phyloP scores from a whole-genome alignment of 2,329 filamentous ascomycete genomes.

The Nannizziopsis barbatae region DNA sequence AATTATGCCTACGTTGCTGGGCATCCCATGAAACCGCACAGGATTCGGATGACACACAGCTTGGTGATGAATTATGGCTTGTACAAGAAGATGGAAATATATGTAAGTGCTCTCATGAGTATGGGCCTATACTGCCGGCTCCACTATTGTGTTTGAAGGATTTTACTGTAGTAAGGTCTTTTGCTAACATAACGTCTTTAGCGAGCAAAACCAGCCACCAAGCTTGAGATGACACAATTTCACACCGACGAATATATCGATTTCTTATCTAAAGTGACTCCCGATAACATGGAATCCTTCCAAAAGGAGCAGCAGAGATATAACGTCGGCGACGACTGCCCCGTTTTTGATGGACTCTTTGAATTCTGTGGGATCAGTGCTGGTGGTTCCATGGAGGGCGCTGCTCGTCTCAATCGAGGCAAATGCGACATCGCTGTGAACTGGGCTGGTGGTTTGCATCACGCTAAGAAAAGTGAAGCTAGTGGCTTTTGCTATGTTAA shows the following conservation, averaged over 20 bases:
- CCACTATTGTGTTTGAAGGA: not conserved
- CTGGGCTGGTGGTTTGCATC: slow-evolving; percentile 93
- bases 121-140: too few species aligned
- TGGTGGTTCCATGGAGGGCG: slow-evolving; percentile 59
- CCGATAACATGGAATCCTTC: slow-evolving; percentile 95
- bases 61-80: slow-evolving; percentile 62
- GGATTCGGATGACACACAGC: slow-evolving; percentile 55
- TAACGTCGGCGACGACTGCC: slow-evolving; percentile 55
- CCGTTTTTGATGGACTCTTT: slow-evolving; percentile 59
- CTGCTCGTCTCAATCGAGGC: slow-evolving; percentile 54
- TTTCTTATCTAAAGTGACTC: slow-evolving; percentile 75
- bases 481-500: slow-evolving; percentile 99
- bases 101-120: slow-evolving; percentile 37
- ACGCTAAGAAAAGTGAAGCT: slow-evolving; percentile 89
- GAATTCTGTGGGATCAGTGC: slow-evolving; percentile 61
- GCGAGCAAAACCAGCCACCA: slow-evolving; percentile 67
- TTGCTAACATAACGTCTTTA: slow-evolving; percentile 25
- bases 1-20: slow-evolving; percentile 88
- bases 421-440: slow-evolving; percentile 62
- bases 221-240: slow-evolving; percentile 62
- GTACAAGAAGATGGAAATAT: slow-evolving; percentile 65
- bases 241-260: slow-evolving; percentile 65
- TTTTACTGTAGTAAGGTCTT: slow-evolving; percentile 20
- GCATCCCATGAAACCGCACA: slow-evolving; percentile 58
- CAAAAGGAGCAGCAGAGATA: slow-evolving; percentile 77